phyloP scores from a whole-genome alignment of 2,329 filamentous ascomycete genomes.

The Rutstroemia sydowiana region DNA sequence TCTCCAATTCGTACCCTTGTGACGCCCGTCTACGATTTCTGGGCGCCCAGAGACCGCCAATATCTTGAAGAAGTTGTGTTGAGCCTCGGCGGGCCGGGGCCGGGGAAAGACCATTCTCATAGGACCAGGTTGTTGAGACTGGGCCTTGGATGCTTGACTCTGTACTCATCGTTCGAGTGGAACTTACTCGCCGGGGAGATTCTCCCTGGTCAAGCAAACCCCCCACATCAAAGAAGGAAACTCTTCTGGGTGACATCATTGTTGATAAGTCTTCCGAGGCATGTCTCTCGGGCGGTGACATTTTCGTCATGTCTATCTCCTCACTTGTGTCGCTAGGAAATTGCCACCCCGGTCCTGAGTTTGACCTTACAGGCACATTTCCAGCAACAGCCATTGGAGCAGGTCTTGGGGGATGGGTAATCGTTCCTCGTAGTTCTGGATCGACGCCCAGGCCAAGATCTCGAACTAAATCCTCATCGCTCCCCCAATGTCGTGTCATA shows the following conservation, averaged over 20 bases:
- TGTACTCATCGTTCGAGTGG: slow-evolving; percentile 22
- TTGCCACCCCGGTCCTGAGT: slow-evolving; percentile 21
- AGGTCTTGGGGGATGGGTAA: slow-evolving; percentile 19
- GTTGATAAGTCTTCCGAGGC: slow-evolving; percentile 27
- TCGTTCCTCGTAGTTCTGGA: slow-evolving; percentile 40
- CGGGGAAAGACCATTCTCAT: slow-evolving; percentile 31
- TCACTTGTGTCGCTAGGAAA: slow-evolving; percentile 32
- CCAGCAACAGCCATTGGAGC: slow-evolving; percentile 28
- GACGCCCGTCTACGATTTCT: neutral
- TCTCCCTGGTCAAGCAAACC: slow-evolving; percentile 57
- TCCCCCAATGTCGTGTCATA: slow-evolving; percentile 66
- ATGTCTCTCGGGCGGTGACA: slow-evolving; percentile 15
- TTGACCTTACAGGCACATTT: slow-evolving; percentile 20
- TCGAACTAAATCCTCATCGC: slow-evolving; percentile 82
- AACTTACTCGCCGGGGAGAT: slow-evolving; percentile 18
- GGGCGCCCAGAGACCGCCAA: slow-evolving; percentile 44
- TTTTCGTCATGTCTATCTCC: slow-evolving; percentile 35
- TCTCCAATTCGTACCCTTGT: neutral
- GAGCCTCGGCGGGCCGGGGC: slow-evolving; percentile 46
- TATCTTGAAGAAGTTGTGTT: slow-evolving; percentile 49
- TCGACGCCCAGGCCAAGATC: slow-evolving; percentile 66
- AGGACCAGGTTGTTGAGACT: slow-evolving; percentile 15
- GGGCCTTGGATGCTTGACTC: slow-evolving; percentile 20
- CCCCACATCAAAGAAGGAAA: slow-evolving; percentile 82
- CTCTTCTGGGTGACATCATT: slow-evolving; percentile 44